Evolutionary conservation across 352 stramenopile species (phyloP).

Genomic region (Discostella stelligera): DNA sequence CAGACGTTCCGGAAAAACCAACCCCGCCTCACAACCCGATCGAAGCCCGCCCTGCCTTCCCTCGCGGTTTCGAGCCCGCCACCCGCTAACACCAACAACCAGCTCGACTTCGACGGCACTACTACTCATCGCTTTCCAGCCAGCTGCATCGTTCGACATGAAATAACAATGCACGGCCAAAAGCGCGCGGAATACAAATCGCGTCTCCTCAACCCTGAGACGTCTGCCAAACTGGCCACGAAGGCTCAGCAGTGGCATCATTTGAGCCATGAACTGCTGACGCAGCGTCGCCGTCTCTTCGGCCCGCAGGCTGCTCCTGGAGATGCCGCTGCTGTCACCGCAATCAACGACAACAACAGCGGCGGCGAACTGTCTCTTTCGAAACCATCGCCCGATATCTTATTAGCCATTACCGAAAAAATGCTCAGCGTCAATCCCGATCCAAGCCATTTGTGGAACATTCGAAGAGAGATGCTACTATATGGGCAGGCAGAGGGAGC

Average conservation of each 20-base stretch:
- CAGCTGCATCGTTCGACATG: too few species aligned
- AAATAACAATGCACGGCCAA: conserved; percentile 77
- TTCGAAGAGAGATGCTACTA: conserved; percentile 90
- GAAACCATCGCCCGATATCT: conserved; percentile 33
- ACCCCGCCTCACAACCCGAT: too few species aligned
- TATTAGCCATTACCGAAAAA: conserved; percentile 88
- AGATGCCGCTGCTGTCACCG: neutral
- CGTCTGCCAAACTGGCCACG: conserved; percentile 50
- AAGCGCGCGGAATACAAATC: conserved; percentile 76
- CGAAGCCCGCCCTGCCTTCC: too few species aligned
- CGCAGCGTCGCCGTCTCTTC: conserved; percentile 37
- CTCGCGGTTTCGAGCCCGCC: too few species aligned
- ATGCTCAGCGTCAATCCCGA: conserved; percentile 94
- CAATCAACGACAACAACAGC: neutral
- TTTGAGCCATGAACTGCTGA: conserved; percentile 56
- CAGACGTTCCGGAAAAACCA: too few species aligned
- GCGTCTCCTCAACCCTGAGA: conserved; percentile 54
- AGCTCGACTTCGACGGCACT: too few species aligned
- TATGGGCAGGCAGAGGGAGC: conserved; percentile 37
- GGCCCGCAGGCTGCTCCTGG: neutral
- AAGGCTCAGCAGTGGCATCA: conserved; percentile 79
- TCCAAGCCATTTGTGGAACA: conserved; percentile 96
- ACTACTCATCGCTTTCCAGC: too few species aligned
- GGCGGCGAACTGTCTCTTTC: too few species aligned
- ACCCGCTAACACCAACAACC: too few species aligned